These are phyloP conservation scores for Fusarium poae DNA, from an alignment of 2,329 filamentous ascomycete species.

Conservation along the genomic window DNA sequence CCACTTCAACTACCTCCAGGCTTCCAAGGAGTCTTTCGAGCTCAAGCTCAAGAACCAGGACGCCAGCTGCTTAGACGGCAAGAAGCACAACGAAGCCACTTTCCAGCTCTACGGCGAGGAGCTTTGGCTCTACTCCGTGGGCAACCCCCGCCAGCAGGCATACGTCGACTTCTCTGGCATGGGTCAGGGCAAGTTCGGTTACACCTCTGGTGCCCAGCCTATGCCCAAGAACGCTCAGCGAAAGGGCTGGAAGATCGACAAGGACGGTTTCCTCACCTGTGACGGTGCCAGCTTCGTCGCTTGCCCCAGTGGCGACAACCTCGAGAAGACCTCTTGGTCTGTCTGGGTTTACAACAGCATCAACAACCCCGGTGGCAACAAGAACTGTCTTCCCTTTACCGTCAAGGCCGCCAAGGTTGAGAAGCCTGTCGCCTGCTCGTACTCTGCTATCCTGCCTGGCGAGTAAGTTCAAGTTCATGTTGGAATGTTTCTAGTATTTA, in stretches of 20 bases:
- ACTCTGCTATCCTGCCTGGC: conserved; percentile 43
- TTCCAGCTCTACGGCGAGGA: conserved; percentile 62
- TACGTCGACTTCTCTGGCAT: conserved; percentile 71
- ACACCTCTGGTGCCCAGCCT: conserved; percentile 60
- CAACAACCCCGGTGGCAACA: conserved; percentile 53
- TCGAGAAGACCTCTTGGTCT: conserved; percentile 54
- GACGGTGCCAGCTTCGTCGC: conserved; percentile 61
- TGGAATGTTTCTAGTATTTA: conserved; percentile 8
- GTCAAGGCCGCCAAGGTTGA: conserved; percentile 48
- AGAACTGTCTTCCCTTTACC: conserved; percentile 55
- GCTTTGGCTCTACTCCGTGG: conserved; percentile 61
- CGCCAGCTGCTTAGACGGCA: conserved; percentile 60
- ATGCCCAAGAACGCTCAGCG: conserved; percentile 59
- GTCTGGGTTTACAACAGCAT: conserved; percentile 55
- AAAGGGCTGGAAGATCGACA: conserved; percentile 62
- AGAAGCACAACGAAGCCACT: conserved; percentile 58
- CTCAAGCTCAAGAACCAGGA: conserved; percentile 60
- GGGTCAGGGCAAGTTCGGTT: conserved; percentile 68
- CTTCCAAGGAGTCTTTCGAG: conserved; percentile 59
- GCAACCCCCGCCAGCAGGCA: conserved; percentile 60
- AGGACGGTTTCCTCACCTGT: conserved; percentile 60
- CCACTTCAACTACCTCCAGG: conserved; percentile 62
- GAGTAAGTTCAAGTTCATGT: neutral
- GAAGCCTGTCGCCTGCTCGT: conserved; percentile 55
- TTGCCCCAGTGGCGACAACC: conserved; percentile 59